Evolutionary conservation across 805 yeast species (phyloP), one percentile per base, ranked within the genome.

Genomic region (Yarrowia sp.): DNA sequence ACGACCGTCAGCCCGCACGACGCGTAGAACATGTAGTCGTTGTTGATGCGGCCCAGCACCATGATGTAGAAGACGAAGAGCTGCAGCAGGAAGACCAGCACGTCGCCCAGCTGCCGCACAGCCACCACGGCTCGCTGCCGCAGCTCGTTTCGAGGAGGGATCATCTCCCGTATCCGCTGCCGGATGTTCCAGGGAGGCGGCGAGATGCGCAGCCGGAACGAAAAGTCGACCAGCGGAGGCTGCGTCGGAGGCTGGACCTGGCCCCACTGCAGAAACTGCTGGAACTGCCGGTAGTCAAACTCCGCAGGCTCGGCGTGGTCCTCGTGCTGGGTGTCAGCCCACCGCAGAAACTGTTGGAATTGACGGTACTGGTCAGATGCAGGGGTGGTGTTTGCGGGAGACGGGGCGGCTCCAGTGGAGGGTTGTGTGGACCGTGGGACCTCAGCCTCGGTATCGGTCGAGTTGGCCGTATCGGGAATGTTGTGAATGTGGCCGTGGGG

Each of bases 41-140:
- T 55, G 47, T 55, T 38, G 36, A 55, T 55, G 2, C 47, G 61
- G 29, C 47, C 47, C 29, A 55, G 31, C 4, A 55, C 61, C 36
- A 55, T 39, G 8, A 55, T 31, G 47, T 55, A 55, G 22, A 55
- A 55, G 38, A 55, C 61, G 27, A 55, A 55, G 12, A 55, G 61
- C 38, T 55, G 61, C 3, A 25, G 36, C n/a, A 39, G 22, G 22
- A 55, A 55, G 32, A 55, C 47, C 1, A 55, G 47, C 25, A 38
- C 46, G 21, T 55, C 22, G 19, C 61, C 61, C 1, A 39, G 24
- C 36, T 55, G 61, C 6, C 41, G 36, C 10, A 55, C 14, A 9
- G 47, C 61, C 13, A 25, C 47, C 21, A 38, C 47, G 2, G 38
- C 47, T 2, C 35, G 24, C 22, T 55, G 38, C 7, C 61, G 61